Evolutionary conservation across 2,329 filamentous ascomycete genomes (phyloP).

Genomic region (Chrysoporthe puriensis): DNA sequence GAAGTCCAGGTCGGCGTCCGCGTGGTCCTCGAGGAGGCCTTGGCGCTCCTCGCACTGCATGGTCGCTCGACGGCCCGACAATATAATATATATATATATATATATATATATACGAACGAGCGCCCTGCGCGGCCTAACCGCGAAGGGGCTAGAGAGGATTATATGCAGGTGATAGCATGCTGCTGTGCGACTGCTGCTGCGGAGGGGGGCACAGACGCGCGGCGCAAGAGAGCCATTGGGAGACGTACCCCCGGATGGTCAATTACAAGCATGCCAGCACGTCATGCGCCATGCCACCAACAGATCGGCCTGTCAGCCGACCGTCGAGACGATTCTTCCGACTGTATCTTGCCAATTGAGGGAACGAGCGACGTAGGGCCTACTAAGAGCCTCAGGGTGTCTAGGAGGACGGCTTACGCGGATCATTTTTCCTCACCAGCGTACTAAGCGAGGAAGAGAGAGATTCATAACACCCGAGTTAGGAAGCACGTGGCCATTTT

Average conservation of each 20-base stretch:
- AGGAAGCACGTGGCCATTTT: not conserved
- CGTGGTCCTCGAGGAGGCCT: not conserved
- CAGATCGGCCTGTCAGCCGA: not conserved
- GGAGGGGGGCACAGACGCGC: not conserved
- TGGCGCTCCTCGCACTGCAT: not conserved
- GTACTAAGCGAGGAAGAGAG: not conserved
- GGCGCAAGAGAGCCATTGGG: not conserved
- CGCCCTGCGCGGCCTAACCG: not conserved
- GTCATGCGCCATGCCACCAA: not conserved
- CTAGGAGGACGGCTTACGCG: not conserved
- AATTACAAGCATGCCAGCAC: constrained; percentile 2
- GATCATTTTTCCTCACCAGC: too few species aligned
- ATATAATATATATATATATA: not conserved
- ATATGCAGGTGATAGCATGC: not conserved
- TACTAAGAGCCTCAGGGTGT: not conserved
- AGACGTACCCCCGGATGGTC: not conserved
- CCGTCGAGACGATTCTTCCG: not conserved
- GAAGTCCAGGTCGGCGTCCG: not conserved
- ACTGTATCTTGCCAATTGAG: not conserved
- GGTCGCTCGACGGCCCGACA: not conserved
- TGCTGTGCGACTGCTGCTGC: not conserved
- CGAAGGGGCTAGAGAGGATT: not conserved
- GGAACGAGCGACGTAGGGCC: too few species aligned
- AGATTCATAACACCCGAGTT: not conserved
- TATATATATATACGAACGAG: not conserved